A percentile compares a stretch with the other conserved stretches of the same genome.
Evolutionary conservation across 2,329 filamentous ascomycete species (phyloP).

Genomic region (Botrytis byssoidea): DNA sequence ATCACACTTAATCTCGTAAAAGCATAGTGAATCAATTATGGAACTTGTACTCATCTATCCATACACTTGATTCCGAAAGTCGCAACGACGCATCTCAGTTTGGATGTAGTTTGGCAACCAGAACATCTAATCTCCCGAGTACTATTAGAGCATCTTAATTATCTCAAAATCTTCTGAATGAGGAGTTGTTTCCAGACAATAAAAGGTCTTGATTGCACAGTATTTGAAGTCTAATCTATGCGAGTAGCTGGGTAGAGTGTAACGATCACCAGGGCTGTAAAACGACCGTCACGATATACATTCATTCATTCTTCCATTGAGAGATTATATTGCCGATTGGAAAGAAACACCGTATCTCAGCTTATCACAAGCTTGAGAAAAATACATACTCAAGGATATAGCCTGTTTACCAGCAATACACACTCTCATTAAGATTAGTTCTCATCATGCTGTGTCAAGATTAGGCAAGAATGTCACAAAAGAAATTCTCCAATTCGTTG

Average conservation of each 20-base stretch:
- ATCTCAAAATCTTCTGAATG: not conserved
- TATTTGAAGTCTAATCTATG: not conserved
- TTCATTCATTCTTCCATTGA: not conserved
- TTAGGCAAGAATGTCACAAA: not conserved
- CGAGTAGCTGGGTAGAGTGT: too few relatives aligned
- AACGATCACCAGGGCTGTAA: not conserved
- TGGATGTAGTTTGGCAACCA: not conserved
- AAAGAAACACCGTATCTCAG: not conserved
- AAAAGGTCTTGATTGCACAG: not conserved
- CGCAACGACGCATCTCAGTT: too few relatives aligned
- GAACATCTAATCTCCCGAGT: accelerated
- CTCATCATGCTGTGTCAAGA: not conserved
- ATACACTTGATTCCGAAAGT: not conserved
- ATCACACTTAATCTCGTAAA: not conserved
- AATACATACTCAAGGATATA: too few relatives aligned
- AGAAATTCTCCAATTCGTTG: not conserved
- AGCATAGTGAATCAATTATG: not conserved
- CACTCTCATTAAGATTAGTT: too few relatives aligned
- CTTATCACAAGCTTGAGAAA: not conserved
- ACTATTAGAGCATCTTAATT: not conserved
- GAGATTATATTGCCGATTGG: not conserved
- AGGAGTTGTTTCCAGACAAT: not conserved
- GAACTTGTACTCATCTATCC: not conserved
- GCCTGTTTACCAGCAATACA: accelerated
- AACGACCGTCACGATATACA: not conserved